phyloP scores from a whole-genome alignment of 2,329 filamentous ascomycete species.

The Cucurbitaria berberidis region DNA sequence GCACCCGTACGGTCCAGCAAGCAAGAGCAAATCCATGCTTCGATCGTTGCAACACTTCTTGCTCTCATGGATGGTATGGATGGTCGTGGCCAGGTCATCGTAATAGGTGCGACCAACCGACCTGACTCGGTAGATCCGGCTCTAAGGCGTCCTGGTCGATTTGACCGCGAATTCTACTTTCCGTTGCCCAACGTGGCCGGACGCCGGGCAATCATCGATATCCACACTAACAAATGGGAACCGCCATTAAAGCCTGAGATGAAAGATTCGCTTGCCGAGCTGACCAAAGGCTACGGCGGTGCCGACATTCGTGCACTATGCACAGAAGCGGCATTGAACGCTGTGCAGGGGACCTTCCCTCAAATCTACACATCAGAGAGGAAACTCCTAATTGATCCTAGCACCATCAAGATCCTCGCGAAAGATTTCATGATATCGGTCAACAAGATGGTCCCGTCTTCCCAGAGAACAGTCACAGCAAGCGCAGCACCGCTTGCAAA shows the following conservation, averaged over 20 bases:
- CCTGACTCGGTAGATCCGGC: slow-evolving; percentile 96
- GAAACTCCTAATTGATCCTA: slow-evolving; percentile 86
- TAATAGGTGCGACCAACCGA: slow-evolving; percentile 97
- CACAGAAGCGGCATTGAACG: slow-evolving; percentile 93
- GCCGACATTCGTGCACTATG: slow-evolving; percentile 92
- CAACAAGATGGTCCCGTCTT: slow-evolving; percentile 95
- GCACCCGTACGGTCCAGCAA: slow-evolving; percentile 96
- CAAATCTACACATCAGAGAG: slow-evolving; percentile 93
- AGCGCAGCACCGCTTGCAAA: slow-evolving; percentile 81
- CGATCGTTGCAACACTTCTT: slow-evolving; percentile 69
- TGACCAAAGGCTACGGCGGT: slow-evolving; percentile 96
- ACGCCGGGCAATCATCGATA: slow-evolving; percentile 86
- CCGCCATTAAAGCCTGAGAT: slow-evolving; percentile 74
- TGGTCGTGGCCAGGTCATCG: slow-evolving; percentile 79
- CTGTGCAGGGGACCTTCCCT: slow-evolving; percentile 92
- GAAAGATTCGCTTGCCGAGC: slow-evolving; percentile 81
- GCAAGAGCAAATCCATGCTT: slow-evolving; percentile 98
- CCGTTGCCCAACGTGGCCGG: slow-evolving; percentile 83
- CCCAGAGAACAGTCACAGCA: slow-evolving; percentile 85
- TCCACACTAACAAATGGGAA: slow-evolving; percentile 94
- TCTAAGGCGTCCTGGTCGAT: slow-evolving; percentile 89
- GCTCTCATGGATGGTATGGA: slow-evolving; percentile 60
- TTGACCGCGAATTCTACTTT: slow-evolving; percentile 98
- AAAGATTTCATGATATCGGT: slow-evolving; percentile 98
- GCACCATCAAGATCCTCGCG: slow-evolving; percentile 82